Base-by-base conservation (phyloP, 2,329 filamentous ascomycete species). In the Pseudogymnoascus destructans region DNA sequence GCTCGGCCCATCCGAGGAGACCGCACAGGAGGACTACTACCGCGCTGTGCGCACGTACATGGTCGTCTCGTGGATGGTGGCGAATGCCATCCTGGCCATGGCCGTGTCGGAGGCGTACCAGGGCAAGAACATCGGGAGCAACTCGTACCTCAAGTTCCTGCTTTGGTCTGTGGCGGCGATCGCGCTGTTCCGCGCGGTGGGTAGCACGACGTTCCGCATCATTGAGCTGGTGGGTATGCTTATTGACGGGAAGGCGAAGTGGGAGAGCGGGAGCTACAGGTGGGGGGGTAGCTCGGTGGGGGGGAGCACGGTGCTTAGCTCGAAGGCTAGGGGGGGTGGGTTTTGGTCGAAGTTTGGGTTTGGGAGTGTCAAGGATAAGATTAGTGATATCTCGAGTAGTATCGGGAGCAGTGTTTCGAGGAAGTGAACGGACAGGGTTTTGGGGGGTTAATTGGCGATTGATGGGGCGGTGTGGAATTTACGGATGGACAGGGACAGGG, bases 11-110 rank as follows among this genome's bases (percentile, higher is more conserved):
- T 84, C 80, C 42, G 92, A 96, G 66, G 77, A 81, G 0, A 93
- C 97, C 73, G 74, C 90, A 73, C 93, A 98, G 71, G 93, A 98
- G 72, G 93, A 98, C 73, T 98, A 98, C 79, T 98, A 98, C 79
- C 89, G 91, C 71, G 89, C 86, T 38, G 93, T 98, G 57, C 84
- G 93, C 58, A 98, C 93, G 0, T 98, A 98, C 82, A 95, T 98
- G 85, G 93, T 98, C 10, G 84, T 95, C 42, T 79, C 85, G 52
- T 98, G 93, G 93, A 89, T 98, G 80, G 79, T 95, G 33, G 82
- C 84, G 66, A 98, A 98, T 70, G 89, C 87, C 3, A 82, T 95
- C 60, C 82, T 98, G 35, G 92, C 89, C 69, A 98, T 98, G 93
- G 82, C 86, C 1, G 85, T 97, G 11, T 87, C 81, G 4, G 93